These are phyloP conservation scores for Cenchrus fungigraminus DNA, from an alignment of 176 grass and related monocot genomes.

Conservation along the genomic window DNA sequence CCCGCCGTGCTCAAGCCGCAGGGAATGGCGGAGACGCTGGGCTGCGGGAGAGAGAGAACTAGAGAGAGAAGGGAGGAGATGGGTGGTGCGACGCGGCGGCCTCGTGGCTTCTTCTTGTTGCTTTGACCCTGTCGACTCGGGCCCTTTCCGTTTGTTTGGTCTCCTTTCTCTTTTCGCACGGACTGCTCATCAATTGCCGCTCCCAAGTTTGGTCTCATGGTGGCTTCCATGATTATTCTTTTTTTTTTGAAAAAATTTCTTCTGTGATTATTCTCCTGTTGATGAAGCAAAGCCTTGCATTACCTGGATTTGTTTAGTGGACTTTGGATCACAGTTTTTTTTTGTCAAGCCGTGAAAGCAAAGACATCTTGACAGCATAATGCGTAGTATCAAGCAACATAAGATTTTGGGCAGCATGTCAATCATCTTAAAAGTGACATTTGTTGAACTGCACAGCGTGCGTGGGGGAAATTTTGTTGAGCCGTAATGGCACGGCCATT, in stretches of 20 bases:
- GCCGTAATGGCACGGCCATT: not conserved
- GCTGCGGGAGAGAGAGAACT: not conserved
- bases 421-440: not conserved
- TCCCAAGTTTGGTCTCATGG: not conserved
- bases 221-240: not conserved
- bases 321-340: too few relatives aligned
- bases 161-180: not conserved
- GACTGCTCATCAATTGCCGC: not conserved
- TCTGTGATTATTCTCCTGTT: too few relatives aligned
- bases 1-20: not conserved
- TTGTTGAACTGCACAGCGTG: too few relatives aligned
- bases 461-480: too few relatives aligned
- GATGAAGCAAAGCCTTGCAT: not conserved
- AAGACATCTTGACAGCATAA: too few relatives aligned
- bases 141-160: not conserved
- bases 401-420: not conserved
- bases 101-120: slow-evolving; percentile 36
- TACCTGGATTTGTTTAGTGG: too few relatives aligned
- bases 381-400: not conserved
- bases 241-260: too few relatives aligned
- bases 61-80: not conserved
- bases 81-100: slow-evolving; percentile 23
- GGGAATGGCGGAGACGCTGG: slow-evolving; percentile 3
- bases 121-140: slow-evolving; percentile 29
- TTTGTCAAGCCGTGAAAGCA: too few relatives aligned